Percentiles rank a stretch among this genome's conserved stretches.
Conservation (phyloP, 768 basidiomycete genomes). For the Omphalotus guepiniiformis region DNA sequence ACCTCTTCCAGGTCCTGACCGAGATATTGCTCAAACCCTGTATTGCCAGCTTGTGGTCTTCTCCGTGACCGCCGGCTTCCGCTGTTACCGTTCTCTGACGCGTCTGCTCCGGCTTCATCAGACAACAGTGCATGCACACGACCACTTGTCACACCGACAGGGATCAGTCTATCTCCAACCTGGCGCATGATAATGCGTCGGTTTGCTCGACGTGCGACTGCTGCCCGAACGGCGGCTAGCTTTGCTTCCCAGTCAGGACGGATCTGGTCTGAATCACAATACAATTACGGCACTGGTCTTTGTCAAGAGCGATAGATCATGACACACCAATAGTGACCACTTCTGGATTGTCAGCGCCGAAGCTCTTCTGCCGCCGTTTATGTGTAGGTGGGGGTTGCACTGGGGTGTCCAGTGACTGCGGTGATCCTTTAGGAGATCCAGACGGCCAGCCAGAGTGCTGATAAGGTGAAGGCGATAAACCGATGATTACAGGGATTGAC, state of each 20-base stretch:
- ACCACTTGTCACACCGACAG: conserved; percentile 92
- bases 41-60: conserved; percentile 47
- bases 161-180: conserved; percentile 95
- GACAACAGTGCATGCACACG: conserved; percentile 66
- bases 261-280: conserved; percentile 69
- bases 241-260: conserved; percentile 99
- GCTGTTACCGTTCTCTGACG: conserved; percentile 33
- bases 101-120: conserved; percentile 50
- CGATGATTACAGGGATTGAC: neutral
- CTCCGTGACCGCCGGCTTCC: conserved; percentile 54
- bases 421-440: conserved; percentile 48
- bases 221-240: conserved; percentile 87
- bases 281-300: conserved; percentile 10
- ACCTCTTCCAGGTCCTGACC: conserved; percentile 95
- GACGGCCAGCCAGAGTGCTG: conserved; percentile 39
- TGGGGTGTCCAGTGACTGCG: conserved; percentile 31
- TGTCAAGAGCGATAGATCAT: conserved; percentile 7
- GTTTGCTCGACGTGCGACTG: conserved; percentile 94
- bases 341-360: conserved; percentile 78
- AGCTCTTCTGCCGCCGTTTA: conserved; percentile 84
- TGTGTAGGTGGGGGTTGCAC: conserved; percentile 42
- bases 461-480: conserved; percentile 1
- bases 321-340: conserved; percentile 87
- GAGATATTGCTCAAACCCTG: conserved; percentile 66
- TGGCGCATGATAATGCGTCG: conserved; percentile 97